Base-by-base conservation (phyloP, 768 basidiomycete genomes). In the Lentinula detonsa region DNA sequence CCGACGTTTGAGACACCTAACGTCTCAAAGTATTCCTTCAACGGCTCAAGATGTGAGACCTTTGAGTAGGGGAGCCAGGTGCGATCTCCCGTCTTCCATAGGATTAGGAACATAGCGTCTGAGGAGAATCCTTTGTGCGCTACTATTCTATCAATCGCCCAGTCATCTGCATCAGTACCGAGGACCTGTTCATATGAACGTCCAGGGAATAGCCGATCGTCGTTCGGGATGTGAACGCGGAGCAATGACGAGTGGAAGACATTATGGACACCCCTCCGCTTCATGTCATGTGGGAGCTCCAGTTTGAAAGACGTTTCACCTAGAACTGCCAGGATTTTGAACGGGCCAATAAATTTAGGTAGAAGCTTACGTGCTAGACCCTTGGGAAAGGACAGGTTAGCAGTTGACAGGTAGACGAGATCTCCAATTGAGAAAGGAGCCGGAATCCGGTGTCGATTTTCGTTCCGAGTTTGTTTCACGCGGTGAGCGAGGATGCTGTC, bases 301-400 rank as follows among this genome's bases (percentile, higher is more conserved):
- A 76, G 48, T 18, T 48, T 63, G 62, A 70, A 75, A 0, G 68
- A 69, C 0, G 43, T 65, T 9, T 63, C 64, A 0, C 53, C 48
- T 28, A 64, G 21, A 5, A 50, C 62, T 4, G 63, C 42, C 0
- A 66, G 1, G 3, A 77, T 70, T 3, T 58, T 55, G 49, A 63
- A 76, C 0, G 75, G 76, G 0, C 76, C 74, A 11, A 77, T 65
- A 53, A 62, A 76, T 42, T 72, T 72, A 0, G 73, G 77, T 0
- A 68, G 18, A 0, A 78, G 64, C 46, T 77, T 78, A 2, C 66
- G 52, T 0, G 74, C 74, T 4, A 68, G 37, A 3, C 68, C 70
- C 42, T 73, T 75, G 0, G 72, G 75, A 3, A 76, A 21, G 0
- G 57, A 31, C 1, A 78, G 55, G 59, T 77, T 74, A 35, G 70